Evolutionary conservation across 768 basidiomycete genomes (phyloP).

Genomic region (Boletus pseudopeckii): DNA sequence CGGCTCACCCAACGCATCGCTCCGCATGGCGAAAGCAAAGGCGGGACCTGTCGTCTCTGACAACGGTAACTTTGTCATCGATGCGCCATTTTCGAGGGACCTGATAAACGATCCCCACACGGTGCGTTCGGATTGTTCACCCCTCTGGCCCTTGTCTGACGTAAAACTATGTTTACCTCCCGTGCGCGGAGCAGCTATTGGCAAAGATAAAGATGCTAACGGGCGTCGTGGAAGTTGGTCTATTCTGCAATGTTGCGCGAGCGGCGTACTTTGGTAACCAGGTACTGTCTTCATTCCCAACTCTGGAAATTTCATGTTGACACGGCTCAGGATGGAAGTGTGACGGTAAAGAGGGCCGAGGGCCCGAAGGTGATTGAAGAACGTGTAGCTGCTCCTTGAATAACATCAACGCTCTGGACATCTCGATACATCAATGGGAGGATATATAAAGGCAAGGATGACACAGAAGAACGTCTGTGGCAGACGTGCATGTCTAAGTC

Average conservation of each 20-base stretch:
- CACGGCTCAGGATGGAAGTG: conserved; percentile 57
- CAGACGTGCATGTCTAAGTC: no score
- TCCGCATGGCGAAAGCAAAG: conserved; percentile 91
- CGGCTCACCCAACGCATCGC: conserved; percentile 65
- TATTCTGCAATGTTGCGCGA: conserved; percentile 91
- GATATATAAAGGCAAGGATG: no score
- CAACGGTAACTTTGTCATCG: conserved; percentile 97
- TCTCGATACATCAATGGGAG: no score
- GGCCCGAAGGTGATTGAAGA: conserved; percentile 20
- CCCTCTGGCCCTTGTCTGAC: not conserved
- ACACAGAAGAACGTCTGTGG: no score
- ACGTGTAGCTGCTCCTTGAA: no score
- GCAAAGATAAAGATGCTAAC: conserved; percentile 87
- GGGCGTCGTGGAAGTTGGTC: conserved; percentile 96
- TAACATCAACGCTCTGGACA: no score
- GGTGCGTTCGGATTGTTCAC: conserved; percentile 32
- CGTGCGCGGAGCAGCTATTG: conserved; percentile 52
- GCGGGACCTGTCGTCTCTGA: conserved; percentile 97
- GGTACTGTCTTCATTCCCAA: conserved; percentile 36
- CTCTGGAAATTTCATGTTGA: not conserved
- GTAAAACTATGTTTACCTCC: no score
- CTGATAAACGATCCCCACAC: conserved; percentile 62
- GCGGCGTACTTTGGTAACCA: conserved; percentile 97
- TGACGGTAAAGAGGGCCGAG: conserved; percentile 51
- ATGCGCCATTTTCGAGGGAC: conserved; percentile 81